Base-by-base conservation (phyloP, 108 stramenopile genomes). In the Nannochloropsis granulata region DNA sequence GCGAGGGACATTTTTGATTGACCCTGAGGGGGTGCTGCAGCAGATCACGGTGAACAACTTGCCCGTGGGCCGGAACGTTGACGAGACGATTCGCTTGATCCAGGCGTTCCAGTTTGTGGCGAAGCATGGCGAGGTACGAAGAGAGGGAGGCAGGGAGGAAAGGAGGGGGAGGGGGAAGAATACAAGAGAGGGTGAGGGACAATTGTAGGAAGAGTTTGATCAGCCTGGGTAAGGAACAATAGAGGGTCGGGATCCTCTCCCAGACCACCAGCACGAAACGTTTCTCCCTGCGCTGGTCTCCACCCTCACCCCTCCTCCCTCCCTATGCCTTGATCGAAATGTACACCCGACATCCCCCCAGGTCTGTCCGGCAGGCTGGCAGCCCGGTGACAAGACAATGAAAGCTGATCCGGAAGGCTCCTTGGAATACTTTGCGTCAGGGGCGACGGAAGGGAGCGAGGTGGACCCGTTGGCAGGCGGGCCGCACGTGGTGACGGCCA, bases 311-410 rank as follows among this genome's bases (percentile, higher is more conserved):
- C 25, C 24, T 24, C 25, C 25, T 80, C 25, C n/a, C 13, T 80
- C 79, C 24, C 79, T 24, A 23, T 82, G 9, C 23, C 45, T 44
- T 3, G 7, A 0, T 43, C 71, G 14, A 14, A 71, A 45, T 3
- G 1, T 44, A 0, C 45, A 16, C 24, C 13, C 11, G 0, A 12
- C 14, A 25, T 13, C 12, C 11, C 26, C 12, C 13, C 83, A 88
- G 88, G 88, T 90, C 13, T 92, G 91, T 83, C 92, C 91, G 13
- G 89, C 90, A 44, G 85, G 85, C n/a, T 91, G 91, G 92, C 87
- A 84, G 23, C 91, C 91, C 44, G 92, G 91, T 12, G 78, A 78
- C 44, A 86, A 87, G 83, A 84, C 87, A n/a, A 92, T 91, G 87
- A 92, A 90, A 82, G 82, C 91, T 23, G 86, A 90, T 44, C 83